Percentiles rank a stretch among this genome's conserved stretches.
Conservation (phyloP, 441 rosid genomes). For the Adansonia gregorii region DNA sequence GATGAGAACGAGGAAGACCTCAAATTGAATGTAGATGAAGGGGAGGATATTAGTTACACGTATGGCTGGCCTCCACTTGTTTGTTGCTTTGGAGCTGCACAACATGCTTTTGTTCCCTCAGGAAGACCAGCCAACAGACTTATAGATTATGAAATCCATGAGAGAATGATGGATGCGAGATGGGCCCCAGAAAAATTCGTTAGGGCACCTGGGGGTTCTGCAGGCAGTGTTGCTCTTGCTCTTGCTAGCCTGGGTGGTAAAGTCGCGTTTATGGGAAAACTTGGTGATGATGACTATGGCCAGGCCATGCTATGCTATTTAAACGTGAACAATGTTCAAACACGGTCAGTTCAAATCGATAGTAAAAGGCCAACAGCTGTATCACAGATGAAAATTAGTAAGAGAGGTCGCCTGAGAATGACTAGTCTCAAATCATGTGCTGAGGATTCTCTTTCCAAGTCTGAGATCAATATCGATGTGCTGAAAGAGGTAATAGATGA, state of each 20-base stretch:
- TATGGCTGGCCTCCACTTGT: slow-evolving; percentile 96
- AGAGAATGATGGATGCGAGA: slow-evolving; percentile 62
- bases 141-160: slow-evolving; percentile 68
- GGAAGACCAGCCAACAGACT: slow-evolving; percentile 90
- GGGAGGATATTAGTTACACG: slow-evolving; percentile 68
- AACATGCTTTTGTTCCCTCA: slow-evolving; percentile 85
- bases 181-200: slow-evolving; percentile 77
- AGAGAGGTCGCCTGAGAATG: slow-evolving; percentile 72
- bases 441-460: slow-evolving; percentile 76
- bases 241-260: slow-evolving; percentile 87
- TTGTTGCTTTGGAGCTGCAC: slow-evolving; percentile 94
- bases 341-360: slow-evolving; percentile 71
- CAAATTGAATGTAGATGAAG: slow-evolving; percentile 57
- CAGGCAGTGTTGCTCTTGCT: slow-evolving; percentile 83
- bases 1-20: slow-evolving; percentile 64
- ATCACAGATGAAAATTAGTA: slow-evolving; percentile 79
- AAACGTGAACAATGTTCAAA: slow-evolving; percentile 77
- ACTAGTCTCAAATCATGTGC: slow-evolving; percentile 77
- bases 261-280: slow-evolving; percentile 94
- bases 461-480: slow-evolving; percentile 83
- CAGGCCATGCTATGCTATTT: slow-evolving; percentile 74
- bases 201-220: slow-evolving; percentile 88
- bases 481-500: slow-evolving; percentile 74
- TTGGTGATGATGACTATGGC: slow-evolving; percentile 88
- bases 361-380: slow-evolving; percentile 61